Base-by-base conservation (phyloP, 202 grass and related monocot species). In the Saccharum hybrid region DNA sequence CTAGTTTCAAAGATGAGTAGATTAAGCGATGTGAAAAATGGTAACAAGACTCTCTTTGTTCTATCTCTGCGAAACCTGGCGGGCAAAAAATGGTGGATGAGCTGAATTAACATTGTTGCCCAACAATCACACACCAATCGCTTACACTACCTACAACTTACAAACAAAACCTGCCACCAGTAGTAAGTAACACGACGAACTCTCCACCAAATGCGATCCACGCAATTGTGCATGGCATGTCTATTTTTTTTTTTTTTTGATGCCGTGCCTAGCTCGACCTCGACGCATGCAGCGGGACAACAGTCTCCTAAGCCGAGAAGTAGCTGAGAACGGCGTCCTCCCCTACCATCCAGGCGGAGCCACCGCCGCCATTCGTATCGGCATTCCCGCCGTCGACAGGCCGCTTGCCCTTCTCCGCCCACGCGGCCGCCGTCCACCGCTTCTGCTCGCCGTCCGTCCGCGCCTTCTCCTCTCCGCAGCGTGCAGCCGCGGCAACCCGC, bases 221-320 rank as follows among this genome's bases (percentile, higher is more conserved):
- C 68, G 43, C 66, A 14, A 71, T 26, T 71, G 49, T 8, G 42
- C 71, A 46, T 68, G 64, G 38, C 38, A 21, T 19, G 39, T n/a
- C n/a, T n/a, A n/a, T n/a, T n/a, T n/a, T n/a, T n/a, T n/a, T n/a
- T n/a, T n/a, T n/a, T n/a, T n/a, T n/a, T n/a, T n/a, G n/a, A n/a
- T n/a, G n/a, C n/a, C n/a, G n/a, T n/a, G n/a, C n/a, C n/a, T n/a
- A n/a, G n/a, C n/a, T n/a, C n/a, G 61, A 64, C 62, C 22, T 3
- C 18, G n/a, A n/a, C n/a, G n/a, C n/a, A n/a, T 5, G 63, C 48
- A 16, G 46, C 12, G 13, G 45, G 12, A 48, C 45, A 48, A 15
- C 9, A 28, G 2, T 10, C 11, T 6, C 10, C 63, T 92, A 94
- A 28, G 89, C 82, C 14, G 92, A 91, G n/a, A 91, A 92, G 74